Evolutionary conservation across 129 eudicot species (phyloP).

Genomic region (Logfia minima): DNA sequence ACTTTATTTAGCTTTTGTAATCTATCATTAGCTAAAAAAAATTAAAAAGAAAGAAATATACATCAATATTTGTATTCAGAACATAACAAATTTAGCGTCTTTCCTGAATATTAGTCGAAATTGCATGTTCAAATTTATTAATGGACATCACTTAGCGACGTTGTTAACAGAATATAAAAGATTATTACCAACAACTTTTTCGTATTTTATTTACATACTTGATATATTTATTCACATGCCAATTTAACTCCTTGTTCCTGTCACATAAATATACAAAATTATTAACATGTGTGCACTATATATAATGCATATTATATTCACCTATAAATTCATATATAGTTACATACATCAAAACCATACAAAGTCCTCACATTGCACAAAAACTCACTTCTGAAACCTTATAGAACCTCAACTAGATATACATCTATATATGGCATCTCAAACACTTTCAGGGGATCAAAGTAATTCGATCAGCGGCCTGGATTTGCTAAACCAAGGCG

Average conservation of each 20-base stretch:
- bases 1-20: no score
- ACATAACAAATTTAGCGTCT: no score
- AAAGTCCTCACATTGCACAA: not conserved
- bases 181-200: no score
- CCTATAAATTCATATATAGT: not conserved
- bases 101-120: no score
- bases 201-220: not conserved
- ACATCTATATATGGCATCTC: constrained; percentile 9
- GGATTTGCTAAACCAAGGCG: not conserved
- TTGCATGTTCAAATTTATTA: no score
- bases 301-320: not conserved
- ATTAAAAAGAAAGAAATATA: no score
- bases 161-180: no score
- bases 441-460: constrained; percentile 10
- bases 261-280: not conserved
- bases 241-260: not conserved
- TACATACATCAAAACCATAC: not conserved
- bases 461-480: not conserved
- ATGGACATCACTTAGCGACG: no score
- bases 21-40: no score
- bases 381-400: not conserved
- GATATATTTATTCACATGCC: not conserved
- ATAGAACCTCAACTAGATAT: not conserved
- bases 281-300: not conserved
- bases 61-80: no score